phyloP scores from a whole-genome alignment of 148 eudicot species.

The Nyssa sinensis region DNA sequence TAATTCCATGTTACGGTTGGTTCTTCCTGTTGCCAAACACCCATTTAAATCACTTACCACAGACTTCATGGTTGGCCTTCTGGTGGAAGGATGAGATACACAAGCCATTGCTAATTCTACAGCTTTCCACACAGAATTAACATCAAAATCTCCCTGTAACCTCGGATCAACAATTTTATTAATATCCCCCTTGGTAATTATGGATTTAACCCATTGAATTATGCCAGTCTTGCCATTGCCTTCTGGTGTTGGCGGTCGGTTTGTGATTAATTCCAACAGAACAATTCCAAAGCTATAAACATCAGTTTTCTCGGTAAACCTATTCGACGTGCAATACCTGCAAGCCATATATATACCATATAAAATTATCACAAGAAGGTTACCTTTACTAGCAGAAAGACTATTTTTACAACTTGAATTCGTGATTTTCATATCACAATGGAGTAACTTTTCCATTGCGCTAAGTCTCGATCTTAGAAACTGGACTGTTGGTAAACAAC shows the following conservation, averaged over 20 bases:
- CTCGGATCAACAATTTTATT: background rate
- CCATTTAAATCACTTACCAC: background rate
- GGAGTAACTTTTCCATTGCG: too few relatives aligned
- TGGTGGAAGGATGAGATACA: background rate
- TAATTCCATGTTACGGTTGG: too few relatives aligned
- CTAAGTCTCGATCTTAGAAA: too few relatives aligned
- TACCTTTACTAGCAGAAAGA: too few relatives aligned
- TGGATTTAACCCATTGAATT: background rate
- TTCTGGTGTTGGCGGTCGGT: background rate
- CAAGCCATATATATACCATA: too few relatives aligned
- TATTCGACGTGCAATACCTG: background rate
- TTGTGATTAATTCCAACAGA: slow-evolving; percentile 7
- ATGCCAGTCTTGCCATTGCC: background rate
- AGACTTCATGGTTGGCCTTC: background rate
- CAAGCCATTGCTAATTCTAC: too few relatives aligned
- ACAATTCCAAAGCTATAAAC: slow-evolving; percentile 11
- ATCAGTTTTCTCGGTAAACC: background rate
- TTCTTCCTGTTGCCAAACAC: background rate
- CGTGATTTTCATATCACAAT: background rate
- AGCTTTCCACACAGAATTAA: too few relatives aligned
- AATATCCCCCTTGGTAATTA: background rate
- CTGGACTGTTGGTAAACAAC: too few relatives aligned
- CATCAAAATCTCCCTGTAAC: background rate
- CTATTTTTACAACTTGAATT: too few relatives aligned
- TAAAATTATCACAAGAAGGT: background rate